A percentile compares a stretch with the other conserved stretches of the same genome.
These are phyloP conservation scores for Lentinula raphanica DNA, from an alignment of 768 basidiomycete species.

Conservation along the genomic window DNA sequence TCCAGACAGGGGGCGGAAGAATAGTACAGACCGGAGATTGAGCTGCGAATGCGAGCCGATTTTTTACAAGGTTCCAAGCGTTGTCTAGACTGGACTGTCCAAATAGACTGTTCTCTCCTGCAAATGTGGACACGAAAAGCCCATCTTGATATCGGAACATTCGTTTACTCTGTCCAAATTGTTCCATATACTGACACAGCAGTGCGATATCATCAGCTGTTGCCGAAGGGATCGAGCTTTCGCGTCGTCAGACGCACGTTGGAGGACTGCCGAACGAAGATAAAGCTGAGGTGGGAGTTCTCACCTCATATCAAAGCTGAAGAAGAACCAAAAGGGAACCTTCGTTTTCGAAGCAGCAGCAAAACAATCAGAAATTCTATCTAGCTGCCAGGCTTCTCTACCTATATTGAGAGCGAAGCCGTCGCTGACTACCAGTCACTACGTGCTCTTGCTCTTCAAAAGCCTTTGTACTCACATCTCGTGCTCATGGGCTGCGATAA, in stretches of 20 bases:
- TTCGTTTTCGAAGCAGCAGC: conserved; percentile 24
- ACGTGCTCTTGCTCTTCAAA: background rate
- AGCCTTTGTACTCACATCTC: conserved; percentile 18
- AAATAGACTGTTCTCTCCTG: conserved; percentile 43
- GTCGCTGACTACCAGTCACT: conserved; percentile 18
- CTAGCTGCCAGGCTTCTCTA: conserved; percentile 33
- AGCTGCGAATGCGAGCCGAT: conserved; percentile 7
- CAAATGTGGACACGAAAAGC: conserved; percentile 41
- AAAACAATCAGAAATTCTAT: conserved; percentile 30
- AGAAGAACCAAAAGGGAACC: conserved; percentile 29
- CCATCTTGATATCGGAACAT: conserved; percentile 33
- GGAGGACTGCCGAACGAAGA: conserved; percentile 10
- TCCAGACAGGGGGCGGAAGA: conserved; percentile 13
- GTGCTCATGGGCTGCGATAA: conserved; percentile 18
- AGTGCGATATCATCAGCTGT: conserved; percentile 18
- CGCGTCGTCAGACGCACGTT: background rate
- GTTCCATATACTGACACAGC: conserved; percentile 29
- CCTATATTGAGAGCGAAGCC: conserved; percentile 46
- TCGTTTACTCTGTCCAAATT: conserved; percentile 31
- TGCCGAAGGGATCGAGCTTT: conserved; percentile 14
- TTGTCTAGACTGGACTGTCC: conserved; percentile 27
- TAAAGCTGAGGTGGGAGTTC: conserved; percentile 11
- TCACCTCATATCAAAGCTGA: conserved; percentile 33
- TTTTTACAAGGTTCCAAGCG: conserved; percentile 30
- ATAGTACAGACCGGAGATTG: conserved; percentile 15